Evolutionary conservation across 306 rosid genomes (phyloP), one percentile per base, ranked within the genome.

Genomic region (Hippophae rhamnoides): DNA sequence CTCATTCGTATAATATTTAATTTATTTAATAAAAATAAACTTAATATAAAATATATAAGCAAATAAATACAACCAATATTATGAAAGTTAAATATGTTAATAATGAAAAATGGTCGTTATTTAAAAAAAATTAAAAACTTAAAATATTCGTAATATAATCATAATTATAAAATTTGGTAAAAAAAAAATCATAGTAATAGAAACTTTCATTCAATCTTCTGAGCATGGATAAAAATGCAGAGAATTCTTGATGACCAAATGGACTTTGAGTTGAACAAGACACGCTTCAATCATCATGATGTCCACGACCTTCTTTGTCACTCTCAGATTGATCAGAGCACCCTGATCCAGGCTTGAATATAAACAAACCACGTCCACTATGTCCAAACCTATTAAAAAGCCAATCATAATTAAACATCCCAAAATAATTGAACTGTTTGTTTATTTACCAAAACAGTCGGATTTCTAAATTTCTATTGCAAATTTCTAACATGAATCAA

Each of bases 361-460:
- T 79, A 50, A 87, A 90, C 43, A 84, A n/a, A 0, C 97, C 97
- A 5, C 80, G 86, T 7, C 95, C 94, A 1, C 74, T 69, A 31
- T 73, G 67, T 1, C 89, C 88, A 1, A 81, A 60, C 9, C 44
- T 73, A 31, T 79, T 67, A 56, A 90, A 90, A 55, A 90, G 71
- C 97, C 97, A 90, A 38, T 84, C 94, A 49, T 84, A n/a, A n/a
- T n/a, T n/a, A 79, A 1, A 90, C 97, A 56, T 90, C 95, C 90
- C 90, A 90, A 8, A 82, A 78, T 11, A 90, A 89, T 42, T 87
- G 94, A 23, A 90, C 77, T 10, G 94, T 81, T 52, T 79, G 82
- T 53, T 62, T 77, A 45, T 82, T 83, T 13, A 90, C 84, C 62
- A 63, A 3, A 5, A 90, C 81, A 0, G 89, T 90, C 47, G 87